Evolutionary conservation across 2,329 filamentous ascomycete species (phyloP).

Genomic region (Corniculantispora saksenae): DNA sequence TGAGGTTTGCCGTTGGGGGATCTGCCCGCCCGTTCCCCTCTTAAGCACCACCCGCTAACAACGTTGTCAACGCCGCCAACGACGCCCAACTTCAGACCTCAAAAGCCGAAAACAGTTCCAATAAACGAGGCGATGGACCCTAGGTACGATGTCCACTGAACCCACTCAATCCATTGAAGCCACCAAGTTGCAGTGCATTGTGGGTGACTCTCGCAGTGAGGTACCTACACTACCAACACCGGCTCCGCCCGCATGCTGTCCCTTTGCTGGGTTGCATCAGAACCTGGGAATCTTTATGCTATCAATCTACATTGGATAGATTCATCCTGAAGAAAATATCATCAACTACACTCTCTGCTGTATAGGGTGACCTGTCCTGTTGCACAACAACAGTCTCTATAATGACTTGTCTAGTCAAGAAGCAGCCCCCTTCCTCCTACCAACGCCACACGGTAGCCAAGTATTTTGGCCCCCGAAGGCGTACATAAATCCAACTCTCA

Average conservation of each 20-base stretch:
- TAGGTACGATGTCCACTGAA: background rate
- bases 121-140: background rate
- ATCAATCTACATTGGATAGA: too few species aligned
- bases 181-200: background rate
- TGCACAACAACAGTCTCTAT: background rate
- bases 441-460: slow-evolving; percentile 5
- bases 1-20: too few species aligned
- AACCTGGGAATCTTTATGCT: background rate
- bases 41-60: too few species aligned
- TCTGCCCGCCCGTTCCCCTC: too few species aligned
- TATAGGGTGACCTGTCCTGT: background rate
- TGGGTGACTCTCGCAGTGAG: background rate
- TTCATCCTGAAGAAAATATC: too few species aligned
- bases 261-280: background rate
- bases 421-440: background rate
- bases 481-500: background rate
- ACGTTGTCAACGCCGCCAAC: background rate
- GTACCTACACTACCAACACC: background rate
- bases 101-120: background rate
- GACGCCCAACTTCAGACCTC: background rate
- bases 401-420: background rate
- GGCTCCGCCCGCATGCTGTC: too few species aligned
- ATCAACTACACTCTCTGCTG: background rate
- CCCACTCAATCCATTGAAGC: background rate
- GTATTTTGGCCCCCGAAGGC: slow-evolving; percentile 7